Percentiles rank a stretch among this genome's conserved stretches.
These are phyloP conservation scores for Fagopyrum esculentum DNA, from an alignment of 148 eudicot species.

Conservation along the genomic window DNA sequence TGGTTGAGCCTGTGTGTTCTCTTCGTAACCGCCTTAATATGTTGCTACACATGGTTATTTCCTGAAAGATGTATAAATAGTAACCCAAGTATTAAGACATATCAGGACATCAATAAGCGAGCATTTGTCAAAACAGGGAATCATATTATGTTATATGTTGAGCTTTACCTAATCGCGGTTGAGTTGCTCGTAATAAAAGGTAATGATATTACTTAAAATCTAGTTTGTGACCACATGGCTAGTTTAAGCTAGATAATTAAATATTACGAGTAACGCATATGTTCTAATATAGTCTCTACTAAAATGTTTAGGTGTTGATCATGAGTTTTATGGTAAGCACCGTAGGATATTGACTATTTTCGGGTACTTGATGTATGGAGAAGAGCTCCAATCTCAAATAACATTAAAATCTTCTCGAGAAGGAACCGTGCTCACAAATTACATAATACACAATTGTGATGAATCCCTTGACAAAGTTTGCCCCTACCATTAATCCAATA, in stretches of 20 bases:
- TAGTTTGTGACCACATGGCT: no score
- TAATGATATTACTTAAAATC: no score
- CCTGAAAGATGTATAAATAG: conserved; percentile 33
- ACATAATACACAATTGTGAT: conserved; percentile 46
- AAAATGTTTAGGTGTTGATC: conserved; percentile 32
- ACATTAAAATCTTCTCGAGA: conserved; percentile 43
- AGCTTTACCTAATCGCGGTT: conserved; percentile 35
- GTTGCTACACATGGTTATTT: conserved; percentile 38
- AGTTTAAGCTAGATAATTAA: no score
- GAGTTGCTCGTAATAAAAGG: conserved; percentile 46
- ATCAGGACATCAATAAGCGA: conserved; percentile 35
- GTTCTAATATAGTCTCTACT: no score
- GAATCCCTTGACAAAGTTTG: conserved; percentile 38
- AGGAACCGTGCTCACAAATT: conserved; percentile 33
- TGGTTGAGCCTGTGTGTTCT: conserved; percentile 38
- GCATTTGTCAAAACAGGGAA: conserved; percentile 42
- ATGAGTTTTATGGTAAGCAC: conserved; percentile 34
- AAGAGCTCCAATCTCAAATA: conserved; percentile 34
- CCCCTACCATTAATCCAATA: conserved; percentile 39
- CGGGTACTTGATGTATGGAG: conserved; percentile 45
- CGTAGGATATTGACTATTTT: conserved; percentile 36
- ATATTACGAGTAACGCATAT: no score
- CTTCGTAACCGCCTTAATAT: conserved; percentile 19
- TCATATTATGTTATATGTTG: conserved; percentile 21
- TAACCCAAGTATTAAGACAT: conserved; percentile 23